Conservation (phyloP, 768 basidiomycete genomes). For the Rhizopogon vesiculosus region DNA sequence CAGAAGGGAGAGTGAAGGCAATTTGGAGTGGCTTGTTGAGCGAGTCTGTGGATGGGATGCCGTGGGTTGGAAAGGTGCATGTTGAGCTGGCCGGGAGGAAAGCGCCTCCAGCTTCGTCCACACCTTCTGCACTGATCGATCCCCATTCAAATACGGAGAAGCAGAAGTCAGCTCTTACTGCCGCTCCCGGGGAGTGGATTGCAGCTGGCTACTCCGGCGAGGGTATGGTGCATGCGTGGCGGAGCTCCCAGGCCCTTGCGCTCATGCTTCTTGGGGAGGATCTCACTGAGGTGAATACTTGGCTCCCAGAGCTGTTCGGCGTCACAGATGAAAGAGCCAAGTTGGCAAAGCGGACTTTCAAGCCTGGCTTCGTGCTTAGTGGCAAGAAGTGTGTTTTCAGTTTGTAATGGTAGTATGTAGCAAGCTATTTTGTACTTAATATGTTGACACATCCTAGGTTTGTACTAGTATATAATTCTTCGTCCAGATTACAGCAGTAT, state of each 20-base stretch:
- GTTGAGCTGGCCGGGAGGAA: constrained; percentile 39
- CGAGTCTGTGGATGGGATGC: constrained; percentile 53
- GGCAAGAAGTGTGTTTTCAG: neutral
- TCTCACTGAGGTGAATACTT: neutral
- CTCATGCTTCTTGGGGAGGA: constrained; percentile 51
- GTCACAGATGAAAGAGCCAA: neutral
- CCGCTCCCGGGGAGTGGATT: constrained; percentile 62
- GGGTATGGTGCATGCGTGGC: constrained; percentile 71
- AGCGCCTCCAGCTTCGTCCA: constrained; percentile 8
- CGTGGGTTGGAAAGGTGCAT: constrained; percentile 71
- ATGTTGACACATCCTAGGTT: too few relatives aligned
- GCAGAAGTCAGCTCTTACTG: constrained; percentile 2
- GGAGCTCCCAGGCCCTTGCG: constrained; percentile 54
- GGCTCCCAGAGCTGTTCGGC: neutral
- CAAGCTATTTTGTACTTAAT: too few relatives aligned
- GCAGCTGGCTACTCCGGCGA: constrained; percentile 69
- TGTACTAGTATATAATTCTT: too few relatives aligned
- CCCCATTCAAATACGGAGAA: neutral
- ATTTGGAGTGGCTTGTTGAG: constrained; percentile 65
- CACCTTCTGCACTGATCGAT: neutral
- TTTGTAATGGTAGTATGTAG: neutral
- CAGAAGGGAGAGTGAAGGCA: constrained; percentile 44
- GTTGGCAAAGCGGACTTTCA: neutral
- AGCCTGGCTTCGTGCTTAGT: neutral
- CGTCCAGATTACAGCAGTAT: too few relatives aligned